These are phyloP conservation scores for Parachaetomium inaequale DNA, from an alignment of 495 filamentous ascomycete genomes.

Conservation along the genomic window DNA sequence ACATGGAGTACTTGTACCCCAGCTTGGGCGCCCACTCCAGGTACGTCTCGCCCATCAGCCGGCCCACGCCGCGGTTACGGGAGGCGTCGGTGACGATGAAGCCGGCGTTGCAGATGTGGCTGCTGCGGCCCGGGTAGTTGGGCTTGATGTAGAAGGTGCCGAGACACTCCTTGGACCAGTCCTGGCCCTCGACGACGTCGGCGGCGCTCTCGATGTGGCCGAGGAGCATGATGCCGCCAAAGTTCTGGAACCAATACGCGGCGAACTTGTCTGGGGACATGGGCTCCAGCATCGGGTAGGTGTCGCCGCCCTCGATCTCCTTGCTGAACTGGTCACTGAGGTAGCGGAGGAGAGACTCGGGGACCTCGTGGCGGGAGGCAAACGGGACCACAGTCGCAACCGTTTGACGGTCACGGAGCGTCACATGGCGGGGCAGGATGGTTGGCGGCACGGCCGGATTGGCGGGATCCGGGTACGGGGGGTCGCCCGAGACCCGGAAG, in stretches of 20 bases:
- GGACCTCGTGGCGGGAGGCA: slow-evolving; percentile 67
- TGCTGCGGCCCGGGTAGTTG: slow-evolving; percentile 94
- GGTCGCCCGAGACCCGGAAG: slow-evolving; percentile 57
- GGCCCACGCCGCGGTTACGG: slow-evolving; percentile 85
- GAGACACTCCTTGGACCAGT: slow-evolving; percentile 83
- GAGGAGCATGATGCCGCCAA: slow-evolving; percentile 88
- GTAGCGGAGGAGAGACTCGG: slow-evolving; percentile 69
- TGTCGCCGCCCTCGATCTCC: slow-evolving; percentile 94
- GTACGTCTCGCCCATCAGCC: slow-evolving; percentile 90
- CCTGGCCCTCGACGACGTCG: slow-evolving; percentile 61
- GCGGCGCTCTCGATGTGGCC: slow-evolving; percentile 63
- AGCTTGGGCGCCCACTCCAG: slow-evolving; percentile 92
- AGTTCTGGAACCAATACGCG: slow-evolving; percentile 93
- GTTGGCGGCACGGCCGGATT: slow-evolving; percentile 60
- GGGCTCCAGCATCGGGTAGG: slow-evolving; percentile 86
- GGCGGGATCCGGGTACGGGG: slow-evolving; percentile 61
- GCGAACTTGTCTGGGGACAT: slow-evolving; percentile 74
- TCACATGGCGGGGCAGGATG: slow-evolving; percentile 78
- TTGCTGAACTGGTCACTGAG: slow-evolving; percentile 84
- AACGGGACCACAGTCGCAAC: slow-evolving; percentile 90
- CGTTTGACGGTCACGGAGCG: slow-evolving; percentile 82
- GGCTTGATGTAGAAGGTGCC: slow-evolving; percentile 97
- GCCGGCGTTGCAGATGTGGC: slow-evolving; percentile 93
- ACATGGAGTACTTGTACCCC: slow-evolving; percentile 94
- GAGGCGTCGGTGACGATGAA: slow-evolving; percentile 90